Evolutionary conservation across 805 yeast genomes (phyloP), one percentile per base, ranked within the genome.

Genomic region (Starmera pachycereana): DNA sequence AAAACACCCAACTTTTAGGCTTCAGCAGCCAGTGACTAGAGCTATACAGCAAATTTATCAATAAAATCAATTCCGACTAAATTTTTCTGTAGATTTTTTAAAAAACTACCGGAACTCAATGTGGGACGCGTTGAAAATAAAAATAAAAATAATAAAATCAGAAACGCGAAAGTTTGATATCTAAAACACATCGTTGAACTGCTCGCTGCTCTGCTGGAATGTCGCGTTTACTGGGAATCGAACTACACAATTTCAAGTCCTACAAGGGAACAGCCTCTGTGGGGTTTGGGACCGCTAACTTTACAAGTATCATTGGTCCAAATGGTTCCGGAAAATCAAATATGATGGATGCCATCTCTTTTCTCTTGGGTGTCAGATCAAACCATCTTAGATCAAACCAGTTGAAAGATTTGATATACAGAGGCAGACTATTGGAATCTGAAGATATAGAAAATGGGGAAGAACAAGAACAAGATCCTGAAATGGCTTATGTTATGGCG

Each of bases 251-350:
- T 60, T 92, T 92, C 76, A 92, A 92, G 64, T 89, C 97, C 1
- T 92, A 92, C 56, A 69, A 74, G 40, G 97, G 95, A 1, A 70
- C 73, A 0, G 71, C 86, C 13, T 69, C 70, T 6, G 74, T 90
- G 18, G 95, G 92, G 3, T 83, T 92, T 60, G 96, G 96, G 0
- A 70, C 79, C 11, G 74, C 89, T 0, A 69, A 72, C 44, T 92
- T 92, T 65, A 86, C 96, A 1, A 81, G 95, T 35, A 85, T 92
- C 45, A 84, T 92, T 42, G 98, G 98, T 1, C 97, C 97, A n/a
- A 92, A 92, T 68, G 98, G 98, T 29, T 83, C 97, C 1, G 98
- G 98, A 8, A 92, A 92, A 63, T 84, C 96, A 33, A 92, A 92
- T 56, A 83, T 92, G 78, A 89, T 92, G 83, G 98, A 92, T 58